phyloP scores from a whole-genome alignment of 2,329 filamentous ascomycete species.

The Parafenestella ontariensis region DNA sequence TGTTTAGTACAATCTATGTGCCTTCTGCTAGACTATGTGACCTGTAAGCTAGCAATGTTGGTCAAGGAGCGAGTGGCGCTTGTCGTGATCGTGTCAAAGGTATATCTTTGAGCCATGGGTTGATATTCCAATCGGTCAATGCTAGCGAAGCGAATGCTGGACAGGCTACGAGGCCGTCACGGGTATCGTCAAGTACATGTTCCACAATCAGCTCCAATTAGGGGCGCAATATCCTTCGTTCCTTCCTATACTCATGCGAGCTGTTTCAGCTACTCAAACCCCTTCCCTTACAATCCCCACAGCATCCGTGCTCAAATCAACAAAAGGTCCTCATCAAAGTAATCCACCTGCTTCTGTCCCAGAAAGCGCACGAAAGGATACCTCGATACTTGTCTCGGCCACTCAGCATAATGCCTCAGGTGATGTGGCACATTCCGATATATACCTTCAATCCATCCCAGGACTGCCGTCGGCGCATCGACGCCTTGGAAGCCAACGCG shows the following conservation, averaged over 20 bases:
- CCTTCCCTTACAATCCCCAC: not conserved
- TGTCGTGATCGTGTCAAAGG: not conserved
- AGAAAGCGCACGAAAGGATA: conserved; percentile 38
- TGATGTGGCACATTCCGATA: conserved; percentile 35
- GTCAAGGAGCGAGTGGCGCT: not conserved
- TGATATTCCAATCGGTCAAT: not conserved
- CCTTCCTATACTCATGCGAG: not conserved
- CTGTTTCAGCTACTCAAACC: not conserved
- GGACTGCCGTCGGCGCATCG: conserved; percentile 38
- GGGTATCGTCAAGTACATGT: conserved; percentile 7
- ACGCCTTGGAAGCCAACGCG: conserved; percentile 44
- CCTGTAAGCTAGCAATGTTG: too few relatives aligned
- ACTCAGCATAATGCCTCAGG: conserved; percentile 37
- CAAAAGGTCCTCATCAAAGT: conserved; percentile 9
- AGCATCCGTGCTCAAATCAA: not conserved
- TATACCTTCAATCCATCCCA: conserved; percentile 45
- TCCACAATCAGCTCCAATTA: not conserved
- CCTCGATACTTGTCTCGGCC: conserved; percentile 38
- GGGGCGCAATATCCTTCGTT: not conserved
- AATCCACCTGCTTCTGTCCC: conserved; percentile 28
- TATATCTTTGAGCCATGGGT: not conserved
- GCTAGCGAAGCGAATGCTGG: conserved; percentile 1
- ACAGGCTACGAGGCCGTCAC: not conserved
- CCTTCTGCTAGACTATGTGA: too few relatives aligned
- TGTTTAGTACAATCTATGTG: too few relatives aligned